phyloP scores from a whole-genome alignment of 345 rosid genomes.

The Eutrema japonicum region DNA sequence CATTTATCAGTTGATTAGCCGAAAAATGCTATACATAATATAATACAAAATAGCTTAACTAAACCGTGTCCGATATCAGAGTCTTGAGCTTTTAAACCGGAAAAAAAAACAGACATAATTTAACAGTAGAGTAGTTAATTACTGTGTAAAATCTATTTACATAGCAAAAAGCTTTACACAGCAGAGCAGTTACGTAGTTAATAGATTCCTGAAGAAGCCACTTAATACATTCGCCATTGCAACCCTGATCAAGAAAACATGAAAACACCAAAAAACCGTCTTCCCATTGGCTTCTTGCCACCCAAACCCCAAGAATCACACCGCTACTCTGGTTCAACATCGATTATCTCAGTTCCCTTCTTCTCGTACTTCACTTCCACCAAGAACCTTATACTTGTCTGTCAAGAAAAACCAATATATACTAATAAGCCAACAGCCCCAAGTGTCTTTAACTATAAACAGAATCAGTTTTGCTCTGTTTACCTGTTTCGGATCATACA shows the following conservation, averaged over 20 bases:
- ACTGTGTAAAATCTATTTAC: constrained; percentile 21
- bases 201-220: constrained; percentile 19
- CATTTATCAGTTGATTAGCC: too few relatives aligned
- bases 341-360: constrained; percentile 42
- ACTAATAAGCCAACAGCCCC: background rate
- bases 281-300: constrained; percentile 19
- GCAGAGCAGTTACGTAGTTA: background rate
- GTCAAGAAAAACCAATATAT: constrained; percentile 4
- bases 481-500: constrained; percentile 81
- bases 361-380: constrained; percentile 78
- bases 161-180: constrained; percentile 37
- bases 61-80: background rate
- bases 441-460: background rate
- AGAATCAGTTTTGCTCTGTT: too few relatives aligned
- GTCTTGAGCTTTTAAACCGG: background rate
- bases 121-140: background rate
- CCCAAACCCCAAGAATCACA: background rate
- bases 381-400: constrained; percentile 71
- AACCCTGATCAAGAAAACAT: constrained; percentile 11
- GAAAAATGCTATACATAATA: too few relatives aligned
- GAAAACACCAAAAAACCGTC: constrained; percentile 13
- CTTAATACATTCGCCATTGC: background rate
- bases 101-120: background rate
- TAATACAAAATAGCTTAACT: background rate
- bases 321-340: constrained; percentile 34